Evolutionary conservation across 768 basidiomycete species (phyloP).

Genomic region (Hydnum rufescens): DNA sequence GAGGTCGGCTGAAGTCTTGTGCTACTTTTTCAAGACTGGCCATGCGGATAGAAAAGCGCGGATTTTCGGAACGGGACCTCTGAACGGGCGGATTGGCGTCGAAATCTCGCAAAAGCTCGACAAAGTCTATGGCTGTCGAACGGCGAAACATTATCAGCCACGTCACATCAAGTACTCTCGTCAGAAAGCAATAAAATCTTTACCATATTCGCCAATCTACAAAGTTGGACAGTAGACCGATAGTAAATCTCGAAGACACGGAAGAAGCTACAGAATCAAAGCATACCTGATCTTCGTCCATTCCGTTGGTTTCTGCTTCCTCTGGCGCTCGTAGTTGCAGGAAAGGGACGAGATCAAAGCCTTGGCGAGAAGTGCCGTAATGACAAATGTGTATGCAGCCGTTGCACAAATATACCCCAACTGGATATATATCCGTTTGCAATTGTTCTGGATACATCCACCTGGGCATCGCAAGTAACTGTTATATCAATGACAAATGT

Average conservation of each 20-base stretch:
- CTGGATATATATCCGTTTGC: conserved; percentile 59
- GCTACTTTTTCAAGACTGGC: too few relatives aligned
- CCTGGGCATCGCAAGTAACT: conserved; percentile 17
- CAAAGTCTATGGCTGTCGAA: too few relatives aligned
- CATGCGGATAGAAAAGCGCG: too few relatives aligned
- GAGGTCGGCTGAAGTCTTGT: too few relatives aligned
- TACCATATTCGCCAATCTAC: too few relatives aligned
- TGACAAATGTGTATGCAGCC: conserved; percentile 31
- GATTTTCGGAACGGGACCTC: too few relatives aligned
- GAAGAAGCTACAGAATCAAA: background rate
- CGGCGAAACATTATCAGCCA: background rate
- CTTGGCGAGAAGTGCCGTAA: conserved; percentile 42
- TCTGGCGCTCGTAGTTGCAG: conserved; percentile 32
- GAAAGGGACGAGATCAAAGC: conserved; percentile 37
- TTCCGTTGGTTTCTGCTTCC: conserved; percentile 39
- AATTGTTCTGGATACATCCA: conserved; percentile 59
- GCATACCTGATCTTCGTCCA: conserved; percentile 53
- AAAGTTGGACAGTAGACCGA: too few relatives aligned
- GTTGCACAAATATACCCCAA: conserved; percentile 41
- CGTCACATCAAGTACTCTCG: background rate
- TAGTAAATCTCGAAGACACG: background rate
- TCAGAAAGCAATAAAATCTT: background rate
- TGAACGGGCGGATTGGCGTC: too few relatives aligned
- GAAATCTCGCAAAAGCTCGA: too few relatives aligned
- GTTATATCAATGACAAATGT: background rate